Conservation (phyloP, 78 protist species). For the Dictyostelium purpureum region DNA sequence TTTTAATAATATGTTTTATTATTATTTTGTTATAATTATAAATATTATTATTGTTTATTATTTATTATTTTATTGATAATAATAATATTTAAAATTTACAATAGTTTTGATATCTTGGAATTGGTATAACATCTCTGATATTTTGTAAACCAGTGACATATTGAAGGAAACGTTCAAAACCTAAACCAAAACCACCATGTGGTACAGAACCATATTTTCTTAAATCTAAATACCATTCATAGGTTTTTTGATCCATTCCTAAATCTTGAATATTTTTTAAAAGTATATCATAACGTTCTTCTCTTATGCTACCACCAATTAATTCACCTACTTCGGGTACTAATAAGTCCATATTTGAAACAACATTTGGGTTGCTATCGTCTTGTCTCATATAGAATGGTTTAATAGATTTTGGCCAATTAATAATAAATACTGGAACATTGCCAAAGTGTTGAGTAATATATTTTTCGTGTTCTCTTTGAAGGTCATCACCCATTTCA, state of each 20-base stretch:
- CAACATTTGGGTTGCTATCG: constrained; percentile 79
- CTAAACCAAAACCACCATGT: constrained; percentile 94
- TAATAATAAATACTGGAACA: constrained; percentile 79
- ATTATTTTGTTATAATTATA: background rate
- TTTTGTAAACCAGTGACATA: constrained; percentile 84
- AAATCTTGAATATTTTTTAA: background rate
- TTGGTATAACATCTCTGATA: constrained; percentile 91
- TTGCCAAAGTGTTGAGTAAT: constrained; percentile 20
- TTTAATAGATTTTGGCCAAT: constrained; percentile 84
- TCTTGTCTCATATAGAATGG: constrained; percentile 91
- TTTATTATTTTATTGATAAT: background rate
- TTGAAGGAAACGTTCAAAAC: constrained; percentile 91
- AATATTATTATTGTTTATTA: background rate
- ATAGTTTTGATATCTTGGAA: constrained; percentile 81
- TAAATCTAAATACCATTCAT: constrained; percentile 87
- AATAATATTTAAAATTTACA: constrained; percentile 55
- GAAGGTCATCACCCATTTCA: constrained; percentile 85
- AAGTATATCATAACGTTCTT: constrained; percentile 77
- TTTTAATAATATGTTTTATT: too few species aligned
- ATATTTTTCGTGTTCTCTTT: constrained; percentile 90
- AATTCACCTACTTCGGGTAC: constrained; percentile 94
- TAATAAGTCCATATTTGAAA: constrained; percentile 87
- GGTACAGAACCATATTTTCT: constrained; percentile 90
- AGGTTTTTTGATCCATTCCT: constrained; percentile 20
- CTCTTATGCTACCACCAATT: constrained; percentile 93